These are phyloP conservation scores for Carex kokanica DNA, from an alignment of 176 grass and related monocot species.

Conservation along the genomic window DNA sequence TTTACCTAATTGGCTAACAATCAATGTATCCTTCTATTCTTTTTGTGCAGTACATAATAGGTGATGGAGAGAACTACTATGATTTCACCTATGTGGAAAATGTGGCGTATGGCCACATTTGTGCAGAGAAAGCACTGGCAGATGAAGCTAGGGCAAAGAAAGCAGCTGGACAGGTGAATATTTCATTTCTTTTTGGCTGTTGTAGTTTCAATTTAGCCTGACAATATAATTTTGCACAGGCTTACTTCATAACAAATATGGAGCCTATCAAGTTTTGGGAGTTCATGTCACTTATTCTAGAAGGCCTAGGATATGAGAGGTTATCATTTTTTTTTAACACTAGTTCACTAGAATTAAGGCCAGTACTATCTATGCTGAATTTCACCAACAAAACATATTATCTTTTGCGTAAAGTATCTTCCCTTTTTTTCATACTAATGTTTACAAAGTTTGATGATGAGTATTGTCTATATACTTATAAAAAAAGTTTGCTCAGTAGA, in stretches of 20 bases:
- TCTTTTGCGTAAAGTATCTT: neutral
- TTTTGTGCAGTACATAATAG: constrained; percentile 82
- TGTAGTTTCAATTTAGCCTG: neutral
- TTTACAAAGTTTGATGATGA: neutral
- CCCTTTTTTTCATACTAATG: neutral
- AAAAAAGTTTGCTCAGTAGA: neutral
- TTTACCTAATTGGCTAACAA: neutral
- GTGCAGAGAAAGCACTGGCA: constrained; percentile 79
- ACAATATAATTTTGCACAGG: constrained; percentile 42
- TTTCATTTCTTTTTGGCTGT: constrained; percentile 13
- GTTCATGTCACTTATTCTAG: constrained; percentile 92
- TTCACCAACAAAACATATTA: neutral
- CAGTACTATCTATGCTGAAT: neutral
- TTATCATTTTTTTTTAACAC: constrained; percentile 19
- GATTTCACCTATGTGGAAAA: constrained; percentile 99
- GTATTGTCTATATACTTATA: neutral
- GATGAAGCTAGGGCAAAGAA: constrained; percentile 68
- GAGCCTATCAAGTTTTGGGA: constrained; percentile 98
- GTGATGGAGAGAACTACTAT: constrained; percentile 81
- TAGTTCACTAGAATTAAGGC: neutral
- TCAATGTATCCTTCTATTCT: neutral
- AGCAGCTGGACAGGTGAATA: constrained; percentile 66
- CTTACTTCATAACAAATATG: constrained; percentile 95
- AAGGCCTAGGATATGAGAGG: constrained; percentile 99
- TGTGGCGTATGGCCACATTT: constrained; percentile 92